Percentiles rank a stretch among this genome's conserved stretches.
phyloP scores from a whole-genome alignment of 139 green algal species.

The Coelastrella sp. region DNA sequence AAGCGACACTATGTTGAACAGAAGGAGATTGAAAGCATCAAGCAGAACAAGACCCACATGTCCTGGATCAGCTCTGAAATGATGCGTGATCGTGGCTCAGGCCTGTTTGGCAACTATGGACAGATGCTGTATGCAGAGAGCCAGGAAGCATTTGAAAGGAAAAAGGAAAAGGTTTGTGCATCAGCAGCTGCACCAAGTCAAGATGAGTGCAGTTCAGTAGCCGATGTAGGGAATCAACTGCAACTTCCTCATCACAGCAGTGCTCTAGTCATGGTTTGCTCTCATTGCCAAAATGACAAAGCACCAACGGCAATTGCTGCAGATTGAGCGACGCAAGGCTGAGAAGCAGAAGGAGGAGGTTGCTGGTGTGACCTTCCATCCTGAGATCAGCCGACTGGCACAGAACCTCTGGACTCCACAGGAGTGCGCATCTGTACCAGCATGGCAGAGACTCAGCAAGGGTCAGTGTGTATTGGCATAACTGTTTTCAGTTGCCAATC shows the following conservation, averaged over 20 bases:
- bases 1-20: not conserved
- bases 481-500: not conserved
- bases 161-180: constrained; percentile 51
- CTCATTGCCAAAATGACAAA: not conserved
- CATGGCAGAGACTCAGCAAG: constrained; percentile 59
- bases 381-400: constrained; percentile 64
- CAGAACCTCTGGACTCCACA: constrained; percentile 58
- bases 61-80: constrained; percentile 77
- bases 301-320: not conserved
- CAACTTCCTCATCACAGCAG: no score
- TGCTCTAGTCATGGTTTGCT: not conserved
- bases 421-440: constrained; percentile 36
- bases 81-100: constrained; percentile 67
- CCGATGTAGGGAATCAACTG: no score
- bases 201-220: not conserved
- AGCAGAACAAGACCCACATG: constrained; percentile 57
- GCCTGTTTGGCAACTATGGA: constrained; percentile 80
- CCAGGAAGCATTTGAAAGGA: constrained; percentile 55
- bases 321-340: constrained; percentile 49
- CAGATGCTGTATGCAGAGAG: constrained; percentile 89
- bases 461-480: not conserved
- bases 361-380: constrained; percentile 60
- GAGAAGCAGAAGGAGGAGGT: constrained; percentile 58
- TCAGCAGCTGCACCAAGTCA: not conserved
- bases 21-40: constrained; percentile 22